phyloP scores from a whole-genome alignment of 441 rosid genomes.

The Gossypium schwendimanii region DNA sequence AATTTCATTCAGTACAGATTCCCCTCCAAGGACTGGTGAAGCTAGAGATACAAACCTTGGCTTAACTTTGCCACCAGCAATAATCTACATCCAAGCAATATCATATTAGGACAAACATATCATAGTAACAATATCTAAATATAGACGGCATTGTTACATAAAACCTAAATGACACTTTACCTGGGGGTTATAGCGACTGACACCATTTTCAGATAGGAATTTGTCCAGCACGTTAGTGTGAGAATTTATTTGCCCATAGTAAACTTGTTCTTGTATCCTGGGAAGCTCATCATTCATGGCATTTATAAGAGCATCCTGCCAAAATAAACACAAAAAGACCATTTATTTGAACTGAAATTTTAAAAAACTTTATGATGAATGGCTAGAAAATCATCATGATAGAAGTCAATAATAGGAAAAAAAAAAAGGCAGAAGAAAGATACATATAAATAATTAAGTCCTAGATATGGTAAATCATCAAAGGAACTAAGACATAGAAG shows the following conservation, averaged over 20 bases:
- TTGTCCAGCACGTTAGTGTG: conserved; percentile 84
- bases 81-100: conserved; percentile 50
- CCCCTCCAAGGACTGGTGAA: conserved; percentile 52
- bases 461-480: background rate
- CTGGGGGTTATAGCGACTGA: conserved; percentile 94
- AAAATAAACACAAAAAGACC: conserved; percentile 20
- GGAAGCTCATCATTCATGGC: conserved; percentile 97
- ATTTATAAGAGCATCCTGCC: conserved; percentile 80
- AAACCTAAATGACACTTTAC: conserved; percentile 30
- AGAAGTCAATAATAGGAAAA: conserved; percentile 11
- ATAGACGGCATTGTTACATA: conserved; percentile 4
- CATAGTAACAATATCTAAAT: background rate
- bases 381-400: conserved; percentile 3
- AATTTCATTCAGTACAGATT: conserved; percentile 54
- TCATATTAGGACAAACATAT: conserved; percentile 2
- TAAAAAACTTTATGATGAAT: background rate
- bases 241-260: conserved; percentile 82
- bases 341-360: conserved; percentile 1
- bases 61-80: conserved; percentile 55
- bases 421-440: background rate
- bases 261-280: conserved; percentile 96
- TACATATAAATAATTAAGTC: background rate
- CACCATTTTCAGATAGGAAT: conserved; percentile 74
- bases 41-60: conserved; percentile 66
- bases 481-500: background rate